Conservation (phyloP, 352 stramenopile genomes). For the Pythium oligandrum region DNA sequence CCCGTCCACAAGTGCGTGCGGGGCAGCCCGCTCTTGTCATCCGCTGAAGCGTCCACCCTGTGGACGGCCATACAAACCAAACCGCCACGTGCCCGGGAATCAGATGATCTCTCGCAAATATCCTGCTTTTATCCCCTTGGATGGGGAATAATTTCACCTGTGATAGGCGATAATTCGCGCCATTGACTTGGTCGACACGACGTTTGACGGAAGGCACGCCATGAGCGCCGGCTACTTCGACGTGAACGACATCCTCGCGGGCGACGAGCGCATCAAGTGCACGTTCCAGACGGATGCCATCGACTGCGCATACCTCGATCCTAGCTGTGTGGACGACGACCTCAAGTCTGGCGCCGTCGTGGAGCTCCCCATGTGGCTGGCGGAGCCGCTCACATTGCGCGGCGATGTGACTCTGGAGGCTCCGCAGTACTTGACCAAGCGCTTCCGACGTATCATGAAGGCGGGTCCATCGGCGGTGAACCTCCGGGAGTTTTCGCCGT, state of each 20-base stretch:
- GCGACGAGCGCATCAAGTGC: slow-evolving; percentile 78
- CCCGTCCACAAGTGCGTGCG: too few species aligned
- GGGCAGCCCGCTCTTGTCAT: too few species aligned
- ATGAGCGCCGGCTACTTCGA: slow-evolving; percentile 47
- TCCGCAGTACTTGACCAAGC: slow-evolving; percentile 59
- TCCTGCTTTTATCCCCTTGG: too few species aligned
- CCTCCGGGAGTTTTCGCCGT: slow-evolving; percentile 69
- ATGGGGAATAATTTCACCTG: not conserved
- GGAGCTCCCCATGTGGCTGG: slow-evolving; percentile 79
- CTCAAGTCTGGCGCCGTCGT: slow-evolving; percentile 39
- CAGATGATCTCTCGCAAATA: too few species aligned
- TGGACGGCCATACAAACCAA: too few species aligned
- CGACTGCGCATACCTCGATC: slow-evolving; percentile 72
- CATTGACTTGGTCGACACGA: slow-evolving; percentile 6
- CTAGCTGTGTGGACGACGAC: slow-evolving; percentile 51
- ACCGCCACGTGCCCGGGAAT: too few species aligned
- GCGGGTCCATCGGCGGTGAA: slow-evolving; percentile 69
- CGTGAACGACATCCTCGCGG: slow-evolving; percentile 72
- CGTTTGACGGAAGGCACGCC: slow-evolving; percentile 6
- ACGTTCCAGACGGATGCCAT: slow-evolving; percentile 61
- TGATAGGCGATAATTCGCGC: slow-evolving; percentile 12
- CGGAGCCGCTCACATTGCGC: slow-evolving; percentile 38
- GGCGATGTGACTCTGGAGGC: slow-evolving; percentile 53
- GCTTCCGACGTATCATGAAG: slow-evolving; percentile 80
- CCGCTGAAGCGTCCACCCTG: too few species aligned